Conservation (phyloP, 305 asterid species). For the Rubia tinctorum region DNA sequence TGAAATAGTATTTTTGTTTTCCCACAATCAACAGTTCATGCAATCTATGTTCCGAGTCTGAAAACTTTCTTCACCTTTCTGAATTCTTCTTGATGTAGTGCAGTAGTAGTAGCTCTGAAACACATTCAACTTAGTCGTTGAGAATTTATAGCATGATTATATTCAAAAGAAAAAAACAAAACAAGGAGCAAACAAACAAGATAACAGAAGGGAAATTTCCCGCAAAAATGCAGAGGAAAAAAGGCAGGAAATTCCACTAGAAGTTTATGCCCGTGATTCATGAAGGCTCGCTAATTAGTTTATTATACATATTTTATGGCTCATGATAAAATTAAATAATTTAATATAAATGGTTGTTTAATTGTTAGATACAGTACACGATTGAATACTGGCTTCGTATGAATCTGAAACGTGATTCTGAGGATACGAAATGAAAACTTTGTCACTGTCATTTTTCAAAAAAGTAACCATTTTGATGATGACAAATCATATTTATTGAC, state of each 20-base stretch:
- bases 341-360: not conserved
- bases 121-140: not conserved
- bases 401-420: not conserved
- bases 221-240: not conserved
- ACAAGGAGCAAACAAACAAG: not conserved
- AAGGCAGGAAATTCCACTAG: not conserved
- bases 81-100: conserved; percentile 4
- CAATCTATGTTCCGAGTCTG: not conserved
- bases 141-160: not conserved
- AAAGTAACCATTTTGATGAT: not conserved
- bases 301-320: not conserved
- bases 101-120: not conserved
- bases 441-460: not conserved
- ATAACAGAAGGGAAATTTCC: conserved; percentile 2
- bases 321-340: not conserved
- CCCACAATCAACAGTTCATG: not conserved
- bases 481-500: not conserved
- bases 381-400: not conserved
- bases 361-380: not conserved
- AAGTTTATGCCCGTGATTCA: not conserved
- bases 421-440: not conserved
- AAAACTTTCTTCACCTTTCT: not conserved
- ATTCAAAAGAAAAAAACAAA: not conserved
- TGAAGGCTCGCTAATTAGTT: not conserved
- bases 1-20: not conserved